Evolutionary conservation across 768 basidiomycete genomes (phyloP), one percentile per base, ranked within the genome.

Genomic region (Coprinellus aureogranulatus): DNA sequence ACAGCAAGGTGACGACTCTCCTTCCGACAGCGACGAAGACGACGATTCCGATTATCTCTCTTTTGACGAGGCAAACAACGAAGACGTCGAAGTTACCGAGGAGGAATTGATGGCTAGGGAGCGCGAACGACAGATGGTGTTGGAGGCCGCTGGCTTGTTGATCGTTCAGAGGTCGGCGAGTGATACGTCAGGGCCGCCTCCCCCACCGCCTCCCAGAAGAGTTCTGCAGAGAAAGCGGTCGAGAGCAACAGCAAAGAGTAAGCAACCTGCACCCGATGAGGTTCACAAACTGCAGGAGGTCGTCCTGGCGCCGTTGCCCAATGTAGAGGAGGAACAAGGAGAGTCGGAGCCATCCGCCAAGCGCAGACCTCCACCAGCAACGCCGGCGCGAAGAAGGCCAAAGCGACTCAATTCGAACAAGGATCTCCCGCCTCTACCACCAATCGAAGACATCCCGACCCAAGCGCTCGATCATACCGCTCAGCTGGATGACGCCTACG

Each of bases 61-160:
- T 2, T 73, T 75, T 65, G 70, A 72, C 51, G 74, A 73, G 45
- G 70, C 65, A 46, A 70, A 68, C 27, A 68, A 71, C 16, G 74
- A 76, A 25, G 74, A 70, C 12, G 68, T 65, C 3, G 70, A 74
- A 34, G 78, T 81, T 61, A 78, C 78, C 28, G 76, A 75, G 40
- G 80, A 77, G 42, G 84, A 87, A 53, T 75, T 74, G 11, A 78
- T 78, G 52, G 81, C 83, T 18, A 83, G 91, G 28, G 92, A 87
- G 56, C 72, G 81, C 18, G 94, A 96, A 67, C 79, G 92, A 22
- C 85, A 85, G 62, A 81, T 88, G 20, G 92, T 97, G 6, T 75
- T 98, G n/a, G 86, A 92, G 66, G 90, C 92, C 0, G 94, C 94
- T 0, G 95, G 95, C 2, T 40, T 58, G 50, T 75, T 97, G 25